Conservation (phyloP, 768 basidiomycete species). For the Hirschioporus abietinus region DNA sequence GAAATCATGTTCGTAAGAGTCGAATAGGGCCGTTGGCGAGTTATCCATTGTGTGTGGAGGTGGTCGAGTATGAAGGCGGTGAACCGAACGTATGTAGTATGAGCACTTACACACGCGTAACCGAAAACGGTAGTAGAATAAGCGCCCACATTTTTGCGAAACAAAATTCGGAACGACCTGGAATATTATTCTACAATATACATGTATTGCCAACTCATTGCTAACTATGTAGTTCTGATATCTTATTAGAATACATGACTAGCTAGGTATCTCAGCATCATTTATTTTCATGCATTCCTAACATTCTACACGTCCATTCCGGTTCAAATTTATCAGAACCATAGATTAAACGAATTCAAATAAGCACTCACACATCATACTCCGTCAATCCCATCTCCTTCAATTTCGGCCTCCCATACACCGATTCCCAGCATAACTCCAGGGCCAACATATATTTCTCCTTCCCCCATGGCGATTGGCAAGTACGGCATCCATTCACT, state of each 20-base stretch:
- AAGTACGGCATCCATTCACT: neutral
- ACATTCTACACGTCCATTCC: too few species aligned
- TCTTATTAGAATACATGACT: too few species aligned
- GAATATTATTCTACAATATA: too few species aligned
- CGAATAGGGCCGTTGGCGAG: slow-evolving; percentile 81
- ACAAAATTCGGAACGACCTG: too few species aligned
- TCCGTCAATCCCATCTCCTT: neutral
- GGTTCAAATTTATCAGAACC: too few species aligned
- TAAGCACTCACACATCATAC: neutral
- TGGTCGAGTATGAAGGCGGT: neutral
- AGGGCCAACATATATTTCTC: neutral
- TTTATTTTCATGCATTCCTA: too few species aligned
- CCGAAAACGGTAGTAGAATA: neutral
- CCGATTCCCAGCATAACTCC: neutral
- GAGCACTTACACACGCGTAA: neutral
- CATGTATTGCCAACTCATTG: too few species aligned
- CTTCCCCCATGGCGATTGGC: neutral
- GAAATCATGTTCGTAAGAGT: slow-evolving; percentile 92
- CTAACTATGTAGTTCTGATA: too few species aligned
- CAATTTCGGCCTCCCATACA: neutral
- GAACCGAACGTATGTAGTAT: neutral
- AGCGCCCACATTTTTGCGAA: too few species aligned
- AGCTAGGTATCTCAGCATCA: too few species aligned
- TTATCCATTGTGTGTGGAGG: slow-evolving; percentile 54
- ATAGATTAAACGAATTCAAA: too few species aligned